Conservation (phyloP, 2,329 filamentous ascomycete species). For the Exophiala aquamarina region DNA sequence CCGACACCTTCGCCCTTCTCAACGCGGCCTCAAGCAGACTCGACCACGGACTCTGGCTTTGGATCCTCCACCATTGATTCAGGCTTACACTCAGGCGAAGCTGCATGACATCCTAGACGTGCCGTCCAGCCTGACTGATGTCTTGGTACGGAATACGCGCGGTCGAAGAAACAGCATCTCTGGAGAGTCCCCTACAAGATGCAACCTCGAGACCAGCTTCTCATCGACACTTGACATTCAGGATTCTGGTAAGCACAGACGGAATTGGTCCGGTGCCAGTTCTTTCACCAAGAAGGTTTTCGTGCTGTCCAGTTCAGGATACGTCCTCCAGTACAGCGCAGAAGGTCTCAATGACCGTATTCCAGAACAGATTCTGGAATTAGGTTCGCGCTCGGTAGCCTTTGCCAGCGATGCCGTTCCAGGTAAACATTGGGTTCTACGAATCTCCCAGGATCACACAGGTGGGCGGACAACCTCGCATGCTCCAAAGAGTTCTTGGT, state of each 20-base stretch:
- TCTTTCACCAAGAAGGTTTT: slow-evolving; percentile 43
- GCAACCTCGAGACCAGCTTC: slow-evolving; percentile 23
- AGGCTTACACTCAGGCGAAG: slow-evolving; percentile 81
- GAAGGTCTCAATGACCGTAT: slow-evolving; percentile 46
- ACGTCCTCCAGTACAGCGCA: slow-evolving; percentile 46
- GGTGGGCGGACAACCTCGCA: slow-evolving; percentile 23
- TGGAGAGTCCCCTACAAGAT: slow-evolving; percentile 7
- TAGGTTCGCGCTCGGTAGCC: slow-evolving; percentile 47
- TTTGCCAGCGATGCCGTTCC: slow-evolving; percentile 52
- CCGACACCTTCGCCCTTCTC: slow-evolving; percentile 2
- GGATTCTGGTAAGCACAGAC: slow-evolving; percentile 32
- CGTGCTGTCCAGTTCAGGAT: slow-evolving; percentile 44
- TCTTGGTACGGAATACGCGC: slow-evolving; percentile 67
- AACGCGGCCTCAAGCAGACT: slow-evolving; percentile 4
- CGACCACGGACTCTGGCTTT: slow-evolving; percentile 40
- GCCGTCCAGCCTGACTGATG: slow-evolving; percentile 44
- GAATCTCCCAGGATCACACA: slow-evolving; percentile 38
- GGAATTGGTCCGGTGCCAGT: slow-evolving; percentile 38
- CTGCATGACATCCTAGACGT: slow-evolving; percentile 71
- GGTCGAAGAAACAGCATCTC: slow-evolving; percentile 43
- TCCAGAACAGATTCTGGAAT: slow-evolving; percentile 48
- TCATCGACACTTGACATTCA: slow-evolving; percentile 37
- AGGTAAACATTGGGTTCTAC: slow-evolving; percentile 49
- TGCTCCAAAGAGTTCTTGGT: slow-evolving; percentile 33
- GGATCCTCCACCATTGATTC: slow-evolving; percentile 76